These are phyloP conservation scores for Heritiera littoralis DNA, from an alignment of 345 rosid genomes.

Conservation along the genomic window DNA sequence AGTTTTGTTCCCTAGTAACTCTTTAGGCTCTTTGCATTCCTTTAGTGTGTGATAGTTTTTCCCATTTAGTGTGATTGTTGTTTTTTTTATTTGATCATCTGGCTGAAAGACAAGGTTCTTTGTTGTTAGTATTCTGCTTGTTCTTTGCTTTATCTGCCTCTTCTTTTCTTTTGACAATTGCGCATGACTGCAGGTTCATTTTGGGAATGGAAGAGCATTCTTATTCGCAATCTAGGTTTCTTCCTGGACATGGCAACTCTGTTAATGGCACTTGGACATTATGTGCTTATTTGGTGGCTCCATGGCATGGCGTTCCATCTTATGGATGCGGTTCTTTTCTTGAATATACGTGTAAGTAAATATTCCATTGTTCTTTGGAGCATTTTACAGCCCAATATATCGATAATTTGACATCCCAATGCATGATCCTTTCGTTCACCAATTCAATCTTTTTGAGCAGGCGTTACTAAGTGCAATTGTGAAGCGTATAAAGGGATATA, in stretches of 20 bases:
- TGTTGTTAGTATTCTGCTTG: neutral
- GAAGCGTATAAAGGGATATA: constrained; percentile 86
- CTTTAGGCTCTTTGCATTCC: neutral
- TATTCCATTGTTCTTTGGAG: constrained; percentile 3
- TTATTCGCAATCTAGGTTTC: constrained; percentile 91
- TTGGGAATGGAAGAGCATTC: constrained; percentile 91
- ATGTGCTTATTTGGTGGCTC: constrained; percentile 91
- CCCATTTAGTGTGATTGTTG: neutral
- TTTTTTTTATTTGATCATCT: constrained; percentile 6
- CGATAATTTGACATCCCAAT: constrained; percentile 15
- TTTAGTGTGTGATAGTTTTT: neutral
- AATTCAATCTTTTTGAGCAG: constrained; percentile 46
- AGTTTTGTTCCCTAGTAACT: neutral
- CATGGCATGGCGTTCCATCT: constrained; percentile 96
- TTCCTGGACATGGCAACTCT: constrained; percentile 88
- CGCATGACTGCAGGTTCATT: constrained; percentile 64
- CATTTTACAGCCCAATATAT: neutral
- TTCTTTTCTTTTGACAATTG: constrained; percentile 16
- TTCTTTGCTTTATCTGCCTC: neutral
- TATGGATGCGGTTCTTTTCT: constrained; percentile 82
- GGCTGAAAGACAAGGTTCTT: neutral
- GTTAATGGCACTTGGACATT: constrained; percentile 91
- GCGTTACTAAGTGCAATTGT: constrained; percentile 88
- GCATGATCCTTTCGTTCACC: constrained; percentile 14
- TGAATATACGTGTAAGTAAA: constrained; percentile 95